Base-by-base conservation (phyloP, 805 yeast genomes). In the Geotrichum ghanense region DNA sequence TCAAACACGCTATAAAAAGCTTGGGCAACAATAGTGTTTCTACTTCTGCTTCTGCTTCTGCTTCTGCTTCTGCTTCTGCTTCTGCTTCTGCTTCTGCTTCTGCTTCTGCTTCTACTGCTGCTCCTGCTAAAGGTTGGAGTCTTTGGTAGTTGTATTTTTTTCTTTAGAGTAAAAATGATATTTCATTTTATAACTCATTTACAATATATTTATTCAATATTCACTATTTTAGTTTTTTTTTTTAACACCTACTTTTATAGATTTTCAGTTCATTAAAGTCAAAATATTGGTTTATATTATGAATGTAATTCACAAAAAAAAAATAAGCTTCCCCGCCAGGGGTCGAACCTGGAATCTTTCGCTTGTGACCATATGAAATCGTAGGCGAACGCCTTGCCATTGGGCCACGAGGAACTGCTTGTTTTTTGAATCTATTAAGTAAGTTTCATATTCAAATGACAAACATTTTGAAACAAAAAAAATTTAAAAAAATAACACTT, bases 301-400 rank as follows among this genome's bases (percentile, higher is more conserved):
- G 14, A 25, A 25, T 25, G 14, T 9, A 25, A 25, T 25, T 25
- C 12, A 9, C 31, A 9, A 25, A 14, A 9, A 25, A 25, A 25
- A 63, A 53, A 26, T 6, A 31, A 10, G 37, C 73, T 69, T 69
- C 74, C 73, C 72, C 72, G 68, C 72, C 73, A 69, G 73, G 73
- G 69, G 70, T 69, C 72, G 73, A 70, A 70, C 73, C 74, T 69
- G 72, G 73, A 69, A 68, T 70, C 73, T 69, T 67, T 72, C 69
- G 37, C 37, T 31, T 10, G 37, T 31, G 74, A 71, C 70, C 45
- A 42, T 44, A 41, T 46, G 44, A 35, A 42, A 55, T 59, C 63
- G 63, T 58, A 58, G 63, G 61, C 63, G 61, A 57, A 59, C 63
- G 63, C 63, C 62, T 58, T 58, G 63, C 63, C 63, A 58, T 58